A percentile compares a stretch with the other conserved stretches of the same genome.
Conservation (phyloP, 352 stramenopile species). For the Thalassiosira hispida region DNA sequence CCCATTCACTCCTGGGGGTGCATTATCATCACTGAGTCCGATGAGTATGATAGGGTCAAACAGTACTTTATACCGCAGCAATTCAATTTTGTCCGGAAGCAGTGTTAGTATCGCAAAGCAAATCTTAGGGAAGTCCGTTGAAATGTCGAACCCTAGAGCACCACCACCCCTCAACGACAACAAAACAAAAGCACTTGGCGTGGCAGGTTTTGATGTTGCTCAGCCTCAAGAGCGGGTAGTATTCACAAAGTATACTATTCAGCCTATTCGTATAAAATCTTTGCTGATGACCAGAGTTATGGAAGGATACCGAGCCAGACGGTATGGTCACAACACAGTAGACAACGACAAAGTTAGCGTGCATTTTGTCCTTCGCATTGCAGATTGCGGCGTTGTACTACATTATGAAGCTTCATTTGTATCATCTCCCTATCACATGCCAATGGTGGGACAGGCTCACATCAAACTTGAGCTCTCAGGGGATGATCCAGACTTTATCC, state of each 20-base stretch:
- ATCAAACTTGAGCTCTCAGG: slow-evolving; percentile 83
- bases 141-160: neutral
- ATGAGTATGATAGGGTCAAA: slow-evolving; percentile 11
- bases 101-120: slow-evolving; percentile 18
- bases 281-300: slow-evolving; percentile 78
- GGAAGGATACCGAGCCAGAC: slow-evolving; percentile 75
- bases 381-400: slow-evolving; percentile 62
- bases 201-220: slow-evolving; percentile 21
- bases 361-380: slow-evolving; percentile 70
- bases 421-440: slow-evolving; percentile 60
- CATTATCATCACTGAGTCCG: slow-evolving; percentile 21
- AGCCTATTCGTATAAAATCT: slow-evolving; percentile 77
- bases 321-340: slow-evolving; percentile 74
- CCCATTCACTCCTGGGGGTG: slow-evolving; percentile 52
- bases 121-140: slow-evolving; percentile 20
- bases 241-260: slow-evolving; percentile 61
- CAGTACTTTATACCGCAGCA: slow-evolving; percentile 21
- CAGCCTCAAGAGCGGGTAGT: slow-evolving; percentile 36
- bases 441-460: slow-evolving; percentile 76
- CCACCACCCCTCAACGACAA: slow-evolving; percentile 6
- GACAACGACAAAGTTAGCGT: slow-evolving; percentile 80
- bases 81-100: slow-evolving; percentile 23
- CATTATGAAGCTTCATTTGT: slow-evolving; percentile 84
- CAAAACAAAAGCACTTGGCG: neutral
- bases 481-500: slow-evolving; percentile 68